A percentile compares a stretch with the other conserved stretches of the same genome.
These are phyloP conservation scores for Sugiyamaella americana DNA, from an alignment of 805 yeast species.

Conservation along the genomic window DNA sequence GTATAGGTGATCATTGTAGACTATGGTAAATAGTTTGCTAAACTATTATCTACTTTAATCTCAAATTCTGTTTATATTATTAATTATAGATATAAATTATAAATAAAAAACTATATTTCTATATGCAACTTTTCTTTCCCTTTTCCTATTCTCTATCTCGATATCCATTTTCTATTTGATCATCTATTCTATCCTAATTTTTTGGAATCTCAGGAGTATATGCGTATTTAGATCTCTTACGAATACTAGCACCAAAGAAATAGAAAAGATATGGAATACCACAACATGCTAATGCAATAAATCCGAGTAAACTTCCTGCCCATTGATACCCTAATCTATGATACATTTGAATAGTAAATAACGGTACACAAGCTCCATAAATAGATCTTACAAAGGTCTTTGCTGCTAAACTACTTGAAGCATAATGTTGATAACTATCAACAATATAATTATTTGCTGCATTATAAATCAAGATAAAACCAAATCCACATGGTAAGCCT, in stretches of 20 bases:
- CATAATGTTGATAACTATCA: conserved; percentile 55
- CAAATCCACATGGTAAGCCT: conserved; percentile 38
- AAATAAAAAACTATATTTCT: too few species aligned
- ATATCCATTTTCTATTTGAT: too few species aligned
- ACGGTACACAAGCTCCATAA: conserved; percentile 64
- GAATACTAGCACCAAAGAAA: conserved; percentile 42
- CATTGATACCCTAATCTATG: conserved; percentile 49
- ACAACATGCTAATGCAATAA: conserved; percentile 43
- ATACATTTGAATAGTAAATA: conserved; percentile 56
- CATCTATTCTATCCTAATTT: too few species aligned
- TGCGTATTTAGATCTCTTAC: conserved; percentile 55
- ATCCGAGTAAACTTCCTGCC: conserved; percentile 51
- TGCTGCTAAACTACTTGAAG: conserved; percentile 64
- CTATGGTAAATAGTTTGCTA: too few species aligned
- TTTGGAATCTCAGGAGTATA: too few species aligned
- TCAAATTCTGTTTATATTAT: too few species aligned
- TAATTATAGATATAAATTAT: too few species aligned
- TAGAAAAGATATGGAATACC: conserved; percentile 53
- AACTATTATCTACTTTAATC: too few species aligned
- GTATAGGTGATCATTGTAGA: too few species aligned
- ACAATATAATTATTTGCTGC: conserved; percentile 53
- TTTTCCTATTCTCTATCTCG: too few species aligned
- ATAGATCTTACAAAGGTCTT: conserved; percentile 60
- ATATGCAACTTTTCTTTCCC: too few species aligned
- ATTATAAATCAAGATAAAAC: conserved; percentile 44